A percentile compares a stretch with the other conserved stretches of the same genome.
These are phyloP conservation scores for Tuber melanosporum DNA, from an alignment of 495 filamentous ascomycete genomes.

Conservation along the genomic window DNA sequence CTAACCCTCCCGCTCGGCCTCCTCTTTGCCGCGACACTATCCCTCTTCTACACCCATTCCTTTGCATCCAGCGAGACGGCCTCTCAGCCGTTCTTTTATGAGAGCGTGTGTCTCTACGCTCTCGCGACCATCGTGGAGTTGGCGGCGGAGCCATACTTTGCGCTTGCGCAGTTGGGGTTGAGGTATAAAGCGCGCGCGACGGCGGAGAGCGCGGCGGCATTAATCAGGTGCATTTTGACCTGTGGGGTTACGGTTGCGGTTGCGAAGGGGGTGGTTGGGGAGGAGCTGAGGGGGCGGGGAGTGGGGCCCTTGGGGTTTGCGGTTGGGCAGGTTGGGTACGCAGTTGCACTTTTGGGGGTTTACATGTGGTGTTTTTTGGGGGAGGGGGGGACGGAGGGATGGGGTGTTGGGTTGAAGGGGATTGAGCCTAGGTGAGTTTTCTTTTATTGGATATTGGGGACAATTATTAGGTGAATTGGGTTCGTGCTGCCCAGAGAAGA, in stretches of 20 bases:
- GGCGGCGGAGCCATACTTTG: constrained; percentile 74
- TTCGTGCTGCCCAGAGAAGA: background rate
- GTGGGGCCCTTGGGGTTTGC: constrained; percentile 83
- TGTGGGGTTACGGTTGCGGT: constrained; percentile 53
- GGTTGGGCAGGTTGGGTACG: constrained; percentile 74
- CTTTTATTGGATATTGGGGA: background rate
- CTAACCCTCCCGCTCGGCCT: constrained; percentile 65
- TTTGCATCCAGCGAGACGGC: constrained; percentile 51
- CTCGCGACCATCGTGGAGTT: constrained; percentile 75
- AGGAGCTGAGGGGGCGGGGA: constrained; percentile 42
- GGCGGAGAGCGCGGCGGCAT: constrained; percentile 72
- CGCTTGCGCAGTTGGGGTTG: constrained; percentile 70
- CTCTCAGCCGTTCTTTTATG: constrained; percentile 55
- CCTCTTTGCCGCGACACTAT: constrained; percentile 56
- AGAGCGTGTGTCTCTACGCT: constrained; percentile 62
- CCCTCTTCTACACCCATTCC: constrained; percentile 57
- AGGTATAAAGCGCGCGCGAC: constrained; percentile 70
- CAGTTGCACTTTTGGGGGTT: constrained; percentile 57
- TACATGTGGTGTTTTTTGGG: constrained; percentile 53
- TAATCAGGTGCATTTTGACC: constrained; percentile 65
- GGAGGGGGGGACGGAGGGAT: constrained; percentile 48
- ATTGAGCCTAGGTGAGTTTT: constrained; percentile 20
- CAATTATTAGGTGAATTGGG: background rate
- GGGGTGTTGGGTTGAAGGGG: constrained; percentile 50
- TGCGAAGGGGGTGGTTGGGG: constrained; percentile 50